phyloP scores from a whole-genome alignment of 2,329 filamentous ascomycete species.

The Ramichloridium luteum region DNA sequence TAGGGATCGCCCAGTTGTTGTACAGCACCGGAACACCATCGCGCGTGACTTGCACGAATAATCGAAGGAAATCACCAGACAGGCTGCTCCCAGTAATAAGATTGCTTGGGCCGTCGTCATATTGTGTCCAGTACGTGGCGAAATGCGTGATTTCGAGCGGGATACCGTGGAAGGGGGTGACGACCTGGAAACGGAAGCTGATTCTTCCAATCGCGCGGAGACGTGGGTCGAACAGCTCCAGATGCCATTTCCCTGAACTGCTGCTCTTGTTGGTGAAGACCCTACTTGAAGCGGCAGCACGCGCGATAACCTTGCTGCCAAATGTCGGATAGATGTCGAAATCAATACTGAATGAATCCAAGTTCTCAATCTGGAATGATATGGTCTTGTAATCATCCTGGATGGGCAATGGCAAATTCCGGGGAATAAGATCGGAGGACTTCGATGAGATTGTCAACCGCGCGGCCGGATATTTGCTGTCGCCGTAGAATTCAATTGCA shows the following conservation, averaged over 20 bases:
- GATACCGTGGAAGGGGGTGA: constrained; percentile 87
- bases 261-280: constrained; percentile 66
- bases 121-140: constrained; percentile 95
- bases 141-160: constrained; percentile 96
- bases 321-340: constrained; percentile 98
- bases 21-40: constrained; percentile 81
- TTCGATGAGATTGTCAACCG: constrained; percentile 95
- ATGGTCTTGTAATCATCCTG: constrained; percentile 90
- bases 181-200: constrained; percentile 87
- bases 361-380: constrained; percentile 89
- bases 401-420: constrained; percentile 88
- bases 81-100: constrained; percentile 91
- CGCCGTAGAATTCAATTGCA: constrained; percentile 89
- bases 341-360: constrained; percentile 86
- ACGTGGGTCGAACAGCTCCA: constrained; percentile 86
- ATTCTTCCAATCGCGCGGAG: constrained; percentile 87
- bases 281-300: constrained; percentile 79
- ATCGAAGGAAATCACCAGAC: constrained; percentile 83
- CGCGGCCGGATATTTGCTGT: constrained; percentile 89
- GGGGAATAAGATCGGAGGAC: constrained; percentile 85
- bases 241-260: constrained; percentile 66
- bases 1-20: constrained; percentile 59
- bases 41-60: constrained; percentile 84
- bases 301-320: constrained; percentile 92
- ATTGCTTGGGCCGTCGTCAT: constrained; percentile 72